These are phyloP conservation scores for Candida takata DNA, from an alignment of 805 yeast genomes.

Conservation along the genomic window DNA sequence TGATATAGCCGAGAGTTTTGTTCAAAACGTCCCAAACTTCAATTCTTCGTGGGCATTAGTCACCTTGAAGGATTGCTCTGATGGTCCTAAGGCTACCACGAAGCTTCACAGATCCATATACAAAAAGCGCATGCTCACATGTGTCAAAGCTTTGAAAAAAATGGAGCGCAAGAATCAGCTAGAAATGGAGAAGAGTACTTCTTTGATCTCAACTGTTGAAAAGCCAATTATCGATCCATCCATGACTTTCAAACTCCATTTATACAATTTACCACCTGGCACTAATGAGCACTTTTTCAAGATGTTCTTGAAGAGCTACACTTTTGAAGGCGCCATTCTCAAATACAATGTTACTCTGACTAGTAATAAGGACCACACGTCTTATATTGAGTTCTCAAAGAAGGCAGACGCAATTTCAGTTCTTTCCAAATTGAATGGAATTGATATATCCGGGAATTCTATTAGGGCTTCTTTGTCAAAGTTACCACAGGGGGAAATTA, in stretches of 20 bases:
- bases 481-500: neutral
- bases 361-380: constrained; percentile 7
- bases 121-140: constrained; percentile 23
- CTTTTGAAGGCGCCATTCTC: constrained; percentile 16
- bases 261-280: constrained; percentile 22
- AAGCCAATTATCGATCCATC: neutral
- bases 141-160: constrained; percentile 25
- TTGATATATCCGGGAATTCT: constrained; percentile 15
- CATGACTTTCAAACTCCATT: constrained; percentile 10
- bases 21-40: constrained; percentile 37
- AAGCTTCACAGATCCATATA: constrained; percentile 24
- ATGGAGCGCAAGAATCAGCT: constrained; percentile 15
- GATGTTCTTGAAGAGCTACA: constrained; percentile 19
- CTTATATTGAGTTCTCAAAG: constrained; percentile 23
- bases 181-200: neutral
- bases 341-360: constrained; percentile 12
- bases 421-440: constrained; percentile 20
- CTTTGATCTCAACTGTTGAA: neutral
- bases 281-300: constrained; percentile 24
- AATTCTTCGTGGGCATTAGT: constrained; percentile 39
- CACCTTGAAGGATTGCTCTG: constrained; percentile 37
- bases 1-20: constrained; percentile 41
- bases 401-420: constrained; percentile 18
- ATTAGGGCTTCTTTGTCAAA: constrained; percentile 12
- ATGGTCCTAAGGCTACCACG: constrained; percentile 38